Evolutionary conservation across 768 basidiomycete genomes (phyloP).

Genomic region (Agaricus blazei): DNA sequence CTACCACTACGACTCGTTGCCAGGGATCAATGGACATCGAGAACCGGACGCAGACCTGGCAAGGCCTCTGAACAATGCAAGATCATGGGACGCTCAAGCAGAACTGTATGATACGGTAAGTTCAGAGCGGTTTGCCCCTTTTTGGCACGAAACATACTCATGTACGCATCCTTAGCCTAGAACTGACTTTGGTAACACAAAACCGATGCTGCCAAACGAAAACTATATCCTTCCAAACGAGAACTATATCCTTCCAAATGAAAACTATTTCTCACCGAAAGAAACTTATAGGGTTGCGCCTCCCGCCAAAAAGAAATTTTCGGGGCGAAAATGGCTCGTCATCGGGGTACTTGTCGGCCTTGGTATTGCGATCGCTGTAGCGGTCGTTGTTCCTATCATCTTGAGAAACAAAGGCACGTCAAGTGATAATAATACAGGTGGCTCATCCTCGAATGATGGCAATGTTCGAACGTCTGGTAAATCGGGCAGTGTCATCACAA

Average conservation of each 20-base stretch:
- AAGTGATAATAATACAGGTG: neutral
- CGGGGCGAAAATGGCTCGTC: constrained; percentile 6
- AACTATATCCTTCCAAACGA: neutral
- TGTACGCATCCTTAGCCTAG: no score
- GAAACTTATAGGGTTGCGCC: neutral
- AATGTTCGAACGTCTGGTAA: constrained; percentile 41
- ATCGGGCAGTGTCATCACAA: constrained; percentile 60
- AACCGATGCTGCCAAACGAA: neutral
- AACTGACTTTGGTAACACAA: neutral
- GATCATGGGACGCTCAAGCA: constrained; percentile 5
- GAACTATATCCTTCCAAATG: neutral
- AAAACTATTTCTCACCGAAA: neutral
- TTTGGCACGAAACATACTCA: no score
- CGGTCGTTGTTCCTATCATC: constrained; percentile 33
- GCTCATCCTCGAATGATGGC: constrained; percentile 8
- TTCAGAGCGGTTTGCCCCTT: neutral
- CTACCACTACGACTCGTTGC: constrained; percentile 14
- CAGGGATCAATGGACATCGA: constrained; percentile 14
- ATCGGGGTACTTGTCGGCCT: constrained; percentile 25
- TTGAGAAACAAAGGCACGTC: constrained; percentile 19
- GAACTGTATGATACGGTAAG: constrained; percentile 4
- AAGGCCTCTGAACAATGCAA: neutral
- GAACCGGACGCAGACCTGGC: neutral
- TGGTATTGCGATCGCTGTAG: constrained; percentile 36
- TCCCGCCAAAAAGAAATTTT: neutral